A percentile compares a stretch with the other conserved stretches of the same genome.
These are phyloP conservation scores for Trypanosomatidae sp. DNA, from an alignment of 208 protist species.

Conservation along the genomic window DNA sequence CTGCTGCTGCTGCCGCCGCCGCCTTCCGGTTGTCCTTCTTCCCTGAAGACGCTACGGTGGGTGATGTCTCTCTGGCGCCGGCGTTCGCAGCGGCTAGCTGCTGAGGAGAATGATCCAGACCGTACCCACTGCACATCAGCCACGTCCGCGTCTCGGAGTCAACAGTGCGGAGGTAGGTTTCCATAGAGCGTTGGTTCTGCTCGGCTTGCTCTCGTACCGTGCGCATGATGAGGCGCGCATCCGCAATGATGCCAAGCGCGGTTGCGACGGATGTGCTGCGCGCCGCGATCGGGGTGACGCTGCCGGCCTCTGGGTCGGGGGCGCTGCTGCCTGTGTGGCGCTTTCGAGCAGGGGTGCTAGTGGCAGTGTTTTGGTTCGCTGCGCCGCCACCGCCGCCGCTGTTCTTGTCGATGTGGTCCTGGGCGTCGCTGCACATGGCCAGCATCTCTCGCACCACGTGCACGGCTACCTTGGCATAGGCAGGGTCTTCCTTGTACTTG, in stretches of 20 bases:
- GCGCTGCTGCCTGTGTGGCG: background rate
- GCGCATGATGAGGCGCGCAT: constrained; percentile 20
- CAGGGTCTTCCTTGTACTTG: constrained; percentile 40
- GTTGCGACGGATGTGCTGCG: constrained; percentile 8
- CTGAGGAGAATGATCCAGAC: background rate
- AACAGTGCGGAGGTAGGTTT: constrained; percentile 13
- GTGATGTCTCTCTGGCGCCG: background rate
- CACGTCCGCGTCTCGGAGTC: constrained; percentile 24
- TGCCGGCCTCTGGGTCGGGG: background rate
- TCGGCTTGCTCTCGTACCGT: constrained; percentile 17
- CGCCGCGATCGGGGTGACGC: constrained; percentile 1
- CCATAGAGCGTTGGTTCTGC: constrained; percentile 19
- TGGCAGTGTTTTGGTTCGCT: background rate
- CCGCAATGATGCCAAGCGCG: constrained; percentile 12
- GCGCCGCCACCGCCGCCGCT: constrained; percentile 7
- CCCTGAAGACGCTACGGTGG: background rate
- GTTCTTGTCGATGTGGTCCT: constrained; percentile 11
- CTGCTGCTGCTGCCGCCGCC: background rate
- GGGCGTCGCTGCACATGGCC: constrained; percentile 26
- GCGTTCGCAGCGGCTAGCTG: background rate
- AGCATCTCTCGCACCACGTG: constrained; percentile 54
- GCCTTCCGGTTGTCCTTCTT: background rate
- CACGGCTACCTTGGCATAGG: constrained; percentile 45
- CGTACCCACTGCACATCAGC: constrained; percentile 30
- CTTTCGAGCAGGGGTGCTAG: constrained; percentile 3